These are phyloP conservation scores for Bonia amplexicaulis DNA, from an alignment of 176 grass and related monocot species.

Conservation along the genomic window DNA sequence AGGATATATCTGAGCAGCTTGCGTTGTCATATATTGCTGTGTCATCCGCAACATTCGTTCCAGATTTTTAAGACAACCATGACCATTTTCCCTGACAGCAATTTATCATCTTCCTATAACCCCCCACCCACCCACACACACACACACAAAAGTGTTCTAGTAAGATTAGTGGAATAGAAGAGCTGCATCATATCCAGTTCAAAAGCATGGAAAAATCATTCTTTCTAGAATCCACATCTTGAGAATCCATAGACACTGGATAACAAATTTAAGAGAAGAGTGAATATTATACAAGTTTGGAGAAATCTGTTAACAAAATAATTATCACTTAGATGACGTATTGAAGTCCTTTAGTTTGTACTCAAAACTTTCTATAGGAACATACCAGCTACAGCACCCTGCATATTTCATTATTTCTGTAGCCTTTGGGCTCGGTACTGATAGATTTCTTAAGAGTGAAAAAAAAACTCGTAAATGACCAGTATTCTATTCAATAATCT, in stretches of 20 bases:
- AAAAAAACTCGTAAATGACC: not conserved
- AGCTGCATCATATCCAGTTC: not conserved
- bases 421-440: not conserved
- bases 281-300: not conserved
- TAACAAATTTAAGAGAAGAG: not conserved
- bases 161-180: slow-evolving; percentile 1
- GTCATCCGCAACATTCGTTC: slow-evolving; percentile 42
- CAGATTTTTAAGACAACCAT: slow-evolving; percentile 47
- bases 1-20: slow-evolving; percentile 72
- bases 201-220: not conserved
- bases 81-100: slow-evolving; percentile 65
- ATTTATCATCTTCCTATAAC: slow-evolving; percentile 62
- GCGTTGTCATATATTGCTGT: slow-evolving; percentile 67
- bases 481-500: not conserved
- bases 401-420: not conserved
- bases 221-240: not conserved
- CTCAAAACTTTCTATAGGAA: not conserved
- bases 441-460: not conserved
- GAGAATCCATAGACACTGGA: slow-evolving; percentile 1
- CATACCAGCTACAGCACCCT: not conserved
- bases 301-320: not conserved
- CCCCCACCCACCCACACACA: too few relatives aligned
- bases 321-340: not conserved
- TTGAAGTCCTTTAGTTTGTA: not conserved
- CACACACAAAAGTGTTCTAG: not conserved